These are phyloP conservation scores for Tylopilus sp. DNA, from an alignment of 1,284 basidiomycete genomes.

Conservation along the genomic window DNA sequence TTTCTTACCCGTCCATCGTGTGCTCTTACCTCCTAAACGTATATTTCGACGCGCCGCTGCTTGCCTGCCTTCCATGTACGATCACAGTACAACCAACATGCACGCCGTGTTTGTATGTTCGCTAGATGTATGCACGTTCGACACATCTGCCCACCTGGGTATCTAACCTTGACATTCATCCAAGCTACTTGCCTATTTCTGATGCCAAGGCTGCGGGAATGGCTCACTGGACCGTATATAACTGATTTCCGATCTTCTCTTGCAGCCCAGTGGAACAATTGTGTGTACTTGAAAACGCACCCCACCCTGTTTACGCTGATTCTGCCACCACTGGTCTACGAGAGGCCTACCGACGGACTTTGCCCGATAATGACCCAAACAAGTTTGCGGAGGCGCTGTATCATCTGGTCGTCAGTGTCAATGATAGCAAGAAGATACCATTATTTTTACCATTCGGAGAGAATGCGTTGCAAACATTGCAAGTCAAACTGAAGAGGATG, in stretches of 20 bases:
- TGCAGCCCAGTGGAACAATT: no score
- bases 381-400: constrained; percentile 29
- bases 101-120: neutral
- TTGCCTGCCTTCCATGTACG: constrained; percentile 5
- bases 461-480: constrained; percentile 23
- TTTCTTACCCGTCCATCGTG: no score
- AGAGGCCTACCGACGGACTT: neutral
- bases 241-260: no score
- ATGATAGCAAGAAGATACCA: constrained; percentile 19
- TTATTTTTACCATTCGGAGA: constrained; percentile 18
- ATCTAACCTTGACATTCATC: no score
- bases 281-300: no score
- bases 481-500: constrained; percentile 2
- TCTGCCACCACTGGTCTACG: constrained; percentile 18
- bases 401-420: constrained; percentile 11
- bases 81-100: constrained; percentile 1
- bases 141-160: no score
- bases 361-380: constrained; percentile 25
- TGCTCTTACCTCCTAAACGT: neutral
- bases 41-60: neutral
- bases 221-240: no score
- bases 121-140: no score
- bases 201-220: no score
- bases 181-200: no score
- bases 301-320: constrained; percentile 26